Evolutionary conservation across 2,329 filamentous ascomycete species (phyloP).

Genomic region (Trichoderma sp.): DNA sequence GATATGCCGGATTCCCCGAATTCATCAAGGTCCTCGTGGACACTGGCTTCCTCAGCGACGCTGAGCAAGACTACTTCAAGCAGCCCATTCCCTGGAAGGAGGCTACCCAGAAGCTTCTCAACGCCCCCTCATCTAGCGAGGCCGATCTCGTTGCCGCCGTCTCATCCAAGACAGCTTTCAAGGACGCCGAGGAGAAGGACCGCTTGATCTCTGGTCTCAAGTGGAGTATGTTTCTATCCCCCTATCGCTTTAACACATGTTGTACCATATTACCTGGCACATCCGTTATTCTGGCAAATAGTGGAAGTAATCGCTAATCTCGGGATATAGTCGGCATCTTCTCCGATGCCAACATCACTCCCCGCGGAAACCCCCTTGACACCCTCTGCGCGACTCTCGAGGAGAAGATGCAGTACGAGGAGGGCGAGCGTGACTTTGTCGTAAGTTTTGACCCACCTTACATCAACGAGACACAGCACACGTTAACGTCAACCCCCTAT

Average conservation of each 20-base stretch:
- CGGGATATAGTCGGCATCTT: slow-evolving; percentile 52
- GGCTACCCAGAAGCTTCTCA: slow-evolving; percentile 74
- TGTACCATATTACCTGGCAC: neutral
- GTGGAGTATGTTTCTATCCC: slow-evolving; percentile 46
- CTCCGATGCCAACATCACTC: slow-evolving; percentile 65
- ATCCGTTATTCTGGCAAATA: neutral
- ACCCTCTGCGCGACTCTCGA: slow-evolving; percentile 88
- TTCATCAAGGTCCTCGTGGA: slow-evolving; percentile 87
- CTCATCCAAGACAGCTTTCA: slow-evolving; percentile 71
- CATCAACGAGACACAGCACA: too few relatives aligned
- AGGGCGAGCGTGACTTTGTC: slow-evolving; percentile 81
- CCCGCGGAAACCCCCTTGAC: slow-evolving; percentile 78
- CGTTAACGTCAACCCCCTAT: neutral
- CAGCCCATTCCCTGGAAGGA: slow-evolving; percentile 76
- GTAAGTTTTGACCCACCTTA: neutral
- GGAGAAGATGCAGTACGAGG: slow-evolving; percentile 85
- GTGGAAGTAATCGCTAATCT: neutral
- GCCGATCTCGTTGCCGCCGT: slow-evolving; percentile 72
- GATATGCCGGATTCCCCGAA: slow-evolving; percentile 87
- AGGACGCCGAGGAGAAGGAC: slow-evolving; percentile 63
- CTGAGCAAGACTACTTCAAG: slow-evolving; percentile 63
- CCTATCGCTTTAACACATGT: neutral
- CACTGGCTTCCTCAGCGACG: slow-evolving; percentile 81
- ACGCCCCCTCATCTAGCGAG: slow-evolving; percentile 63
- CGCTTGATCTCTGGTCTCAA: slow-evolving; percentile 59